Percentiles rank a stretch among this genome's conserved stretches.
phyloP scores from a whole-genome alignment of 2,329 filamentous ascomycete species.

The Rutstroemia sp. region DNA sequence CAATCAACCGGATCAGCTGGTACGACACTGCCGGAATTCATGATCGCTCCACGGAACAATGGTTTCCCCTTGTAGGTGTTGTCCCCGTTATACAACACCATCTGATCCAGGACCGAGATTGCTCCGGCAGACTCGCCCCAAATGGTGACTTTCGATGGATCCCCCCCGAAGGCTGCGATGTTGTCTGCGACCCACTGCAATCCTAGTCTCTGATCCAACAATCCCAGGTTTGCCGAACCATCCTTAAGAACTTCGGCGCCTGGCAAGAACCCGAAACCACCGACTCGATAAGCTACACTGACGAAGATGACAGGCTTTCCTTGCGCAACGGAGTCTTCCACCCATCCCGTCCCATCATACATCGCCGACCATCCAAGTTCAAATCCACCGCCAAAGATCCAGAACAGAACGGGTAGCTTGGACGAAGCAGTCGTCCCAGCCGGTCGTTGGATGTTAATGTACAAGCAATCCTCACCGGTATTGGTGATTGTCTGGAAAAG shows the following conservation, averaged over 20 bases:
- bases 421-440: constrained; percentile 43
- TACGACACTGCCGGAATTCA: constrained; percentile 62
- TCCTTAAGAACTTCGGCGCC: constrained; percentile 61
- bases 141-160: constrained; percentile 35
- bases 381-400: constrained; percentile 65
- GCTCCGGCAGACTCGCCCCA: constrained; percentile 49
- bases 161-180: constrained; percentile 67
- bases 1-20: constrained; percentile 59
- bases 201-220: constrained; percentile 64
- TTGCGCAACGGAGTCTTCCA: constrained; percentile 37
- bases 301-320: constrained; percentile 67
- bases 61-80: constrained; percentile 66
- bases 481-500: constrained; percentile 48
- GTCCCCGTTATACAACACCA: constrained; percentile 65
- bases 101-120: constrained; percentile 71
- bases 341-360: constrained; percentile 44
- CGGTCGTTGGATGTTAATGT: constrained; percentile 52
- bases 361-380: constrained; percentile 43
- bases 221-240: constrained; percentile 61
- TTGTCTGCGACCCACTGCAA: constrained; percentile 71
- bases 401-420: constrained; percentile 60
- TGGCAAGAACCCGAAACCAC: constrained; percentile 66
- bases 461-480: constrained; percentile 57
- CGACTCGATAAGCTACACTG: constrained; percentile 69
- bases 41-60: constrained; percentile 70